These are phyloP conservation scores for Pholiota molesta DNA, from an alignment of 768 basidiomycete genomes.

Conservation along the genomic window DNA sequence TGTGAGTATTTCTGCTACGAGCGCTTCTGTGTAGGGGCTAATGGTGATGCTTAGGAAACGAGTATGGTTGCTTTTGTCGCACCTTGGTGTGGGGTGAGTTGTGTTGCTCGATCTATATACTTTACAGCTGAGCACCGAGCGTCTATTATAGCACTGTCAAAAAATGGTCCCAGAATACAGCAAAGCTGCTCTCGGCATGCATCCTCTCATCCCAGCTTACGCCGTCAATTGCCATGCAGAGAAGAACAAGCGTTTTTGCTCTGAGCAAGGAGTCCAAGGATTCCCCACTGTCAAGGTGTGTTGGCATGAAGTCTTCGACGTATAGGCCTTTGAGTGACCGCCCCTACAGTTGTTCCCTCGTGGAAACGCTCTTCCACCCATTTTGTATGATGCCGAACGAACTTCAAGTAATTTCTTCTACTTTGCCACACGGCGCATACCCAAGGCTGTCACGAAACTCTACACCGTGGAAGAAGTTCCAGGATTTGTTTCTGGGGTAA, in stretches of 20 bases:
- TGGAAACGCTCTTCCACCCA: constrained; percentile 62
- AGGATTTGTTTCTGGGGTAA: constrained; percentile 71
- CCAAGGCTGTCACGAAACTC: constrained; percentile 67
- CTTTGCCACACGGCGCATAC: constrained; percentile 75
- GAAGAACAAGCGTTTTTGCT: constrained; percentile 80
- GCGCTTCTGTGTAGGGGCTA: not conserved
- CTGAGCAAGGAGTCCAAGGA: constrained; percentile 84
- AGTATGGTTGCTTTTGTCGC: constrained; percentile 89
- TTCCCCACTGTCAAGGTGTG: constrained; percentile 91
- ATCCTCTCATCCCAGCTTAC: constrained; percentile 85
- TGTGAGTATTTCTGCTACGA: constrained; percentile 44
- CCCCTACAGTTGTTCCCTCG: constrained; percentile 70
- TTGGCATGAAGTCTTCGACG: not conserved
- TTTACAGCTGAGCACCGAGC: not conserved
- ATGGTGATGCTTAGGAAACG: constrained; percentile 52
- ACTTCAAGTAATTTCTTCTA: constrained; percentile 74
- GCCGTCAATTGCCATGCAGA: constrained; percentile 92
- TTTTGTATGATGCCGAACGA: constrained; percentile 73
- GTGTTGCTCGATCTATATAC: not conserved
- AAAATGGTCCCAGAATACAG: constrained; percentile 82
- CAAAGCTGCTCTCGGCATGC: constrained; percentile 76
- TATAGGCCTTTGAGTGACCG: not conserved
- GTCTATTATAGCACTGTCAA: constrained; percentile 71
- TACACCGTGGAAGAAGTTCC: constrained; percentile 58
- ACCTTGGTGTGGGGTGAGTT: constrained; percentile 88